Evolutionary conservation across 2,329 filamentous ascomycete species (phyloP).

Genomic region (Fusarium bulbicola): DNA sequence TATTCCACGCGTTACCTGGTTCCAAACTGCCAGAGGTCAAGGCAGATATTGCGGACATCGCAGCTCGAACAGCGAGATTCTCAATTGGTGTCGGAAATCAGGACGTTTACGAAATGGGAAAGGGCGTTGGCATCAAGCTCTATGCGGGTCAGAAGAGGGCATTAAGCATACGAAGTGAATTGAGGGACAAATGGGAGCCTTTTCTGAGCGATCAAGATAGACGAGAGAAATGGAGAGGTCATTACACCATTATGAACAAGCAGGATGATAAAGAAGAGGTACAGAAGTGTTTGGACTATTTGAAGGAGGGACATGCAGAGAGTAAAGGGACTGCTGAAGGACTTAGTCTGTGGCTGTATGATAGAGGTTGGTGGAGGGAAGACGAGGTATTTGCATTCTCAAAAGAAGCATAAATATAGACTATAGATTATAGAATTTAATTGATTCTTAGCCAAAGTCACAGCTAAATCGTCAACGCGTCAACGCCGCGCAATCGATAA

Average conservation of each 20-base stretch:
- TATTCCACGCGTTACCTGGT: constrained; percentile 30
- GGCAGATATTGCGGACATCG: background rate
- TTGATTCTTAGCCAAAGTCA: rapidly evolving
- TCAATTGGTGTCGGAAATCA: background rate
- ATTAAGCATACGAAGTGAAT: background rate
- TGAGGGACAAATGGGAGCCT: constrained; percentile 15
- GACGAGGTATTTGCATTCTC: background rate
- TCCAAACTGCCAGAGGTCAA: constrained; percentile 16
- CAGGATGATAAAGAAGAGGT: constrained; percentile 24
- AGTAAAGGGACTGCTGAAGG: constrained; percentile 16
- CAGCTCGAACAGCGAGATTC: background rate
- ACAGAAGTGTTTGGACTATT: background rate
- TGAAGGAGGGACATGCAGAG: background rate
- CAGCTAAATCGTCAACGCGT: background rate
- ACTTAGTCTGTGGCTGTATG: constrained; percentile 18
- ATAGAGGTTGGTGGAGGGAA: constrained; percentile 23
- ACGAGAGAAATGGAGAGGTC: constrained; percentile 22
- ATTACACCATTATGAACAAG: constrained; percentile 34
- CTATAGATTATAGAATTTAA: background rate
- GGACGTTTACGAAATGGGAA: constrained; percentile 20
- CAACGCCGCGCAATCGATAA: rapidly evolving
- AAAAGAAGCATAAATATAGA: background rate
- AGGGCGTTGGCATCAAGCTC: constrained; percentile 25
- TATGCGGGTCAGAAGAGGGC: constrained; percentile 4
- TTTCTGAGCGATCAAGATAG: constrained; percentile 26